These are phyloP conservation scores for Kluyveromyces dobzhanskii DNA, from an alignment of 805 yeast species.

Conservation along the genomic window DNA sequence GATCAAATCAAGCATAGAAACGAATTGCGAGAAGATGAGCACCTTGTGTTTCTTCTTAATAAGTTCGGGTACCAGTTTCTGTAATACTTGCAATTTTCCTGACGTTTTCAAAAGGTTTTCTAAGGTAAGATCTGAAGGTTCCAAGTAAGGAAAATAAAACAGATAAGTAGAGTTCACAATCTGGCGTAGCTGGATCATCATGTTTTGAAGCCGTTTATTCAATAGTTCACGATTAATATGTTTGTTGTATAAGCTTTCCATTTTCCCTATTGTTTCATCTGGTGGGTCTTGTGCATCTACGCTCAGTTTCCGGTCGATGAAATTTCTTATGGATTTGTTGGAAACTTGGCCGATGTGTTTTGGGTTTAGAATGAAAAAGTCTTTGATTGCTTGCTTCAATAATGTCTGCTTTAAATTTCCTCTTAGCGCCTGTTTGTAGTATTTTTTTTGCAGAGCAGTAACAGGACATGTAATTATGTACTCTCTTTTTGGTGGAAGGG, in stretches of 20 bases:
- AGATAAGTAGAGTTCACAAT: constrained; percentile 81
- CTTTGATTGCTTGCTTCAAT: constrained; percentile 40
- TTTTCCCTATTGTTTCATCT: constrained; percentile 10
- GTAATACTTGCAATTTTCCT: constrained; percentile 63
- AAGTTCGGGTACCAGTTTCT: constrained; percentile 50
- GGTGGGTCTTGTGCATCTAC: constrained; percentile 6
- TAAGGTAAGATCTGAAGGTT: constrained; percentile 34
- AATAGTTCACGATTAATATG: constrained; percentile 35
- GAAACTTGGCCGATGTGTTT: constrained; percentile 24
- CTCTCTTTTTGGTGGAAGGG: constrained; percentile 84
- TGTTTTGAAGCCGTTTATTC: constrained; percentile 50
- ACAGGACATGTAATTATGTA: constrained; percentile 70
- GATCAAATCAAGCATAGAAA: constrained; percentile 70
- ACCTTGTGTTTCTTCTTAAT: constrained; percentile 52
- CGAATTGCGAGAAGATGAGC: constrained; percentile 81
- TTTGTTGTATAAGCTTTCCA: constrained; percentile 24
- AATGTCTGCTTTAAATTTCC: constrained; percentile 38
- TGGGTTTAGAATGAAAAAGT: constrained; percentile 39
- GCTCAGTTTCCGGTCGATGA: constrained; percentile 33
- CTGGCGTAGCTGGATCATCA: constrained; percentile 77
- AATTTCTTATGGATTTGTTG: constrained; percentile 32
- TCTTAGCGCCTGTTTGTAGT: constrained; percentile 47
- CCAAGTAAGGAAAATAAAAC: constrained; percentile 68
- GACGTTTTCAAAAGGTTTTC: constrained; percentile 45
- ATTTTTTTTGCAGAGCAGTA: constrained; percentile 51